Conservation (phyloP, 2,329 filamentous ascomycete genomes). For the Coniochaeta sp. region DNA sequence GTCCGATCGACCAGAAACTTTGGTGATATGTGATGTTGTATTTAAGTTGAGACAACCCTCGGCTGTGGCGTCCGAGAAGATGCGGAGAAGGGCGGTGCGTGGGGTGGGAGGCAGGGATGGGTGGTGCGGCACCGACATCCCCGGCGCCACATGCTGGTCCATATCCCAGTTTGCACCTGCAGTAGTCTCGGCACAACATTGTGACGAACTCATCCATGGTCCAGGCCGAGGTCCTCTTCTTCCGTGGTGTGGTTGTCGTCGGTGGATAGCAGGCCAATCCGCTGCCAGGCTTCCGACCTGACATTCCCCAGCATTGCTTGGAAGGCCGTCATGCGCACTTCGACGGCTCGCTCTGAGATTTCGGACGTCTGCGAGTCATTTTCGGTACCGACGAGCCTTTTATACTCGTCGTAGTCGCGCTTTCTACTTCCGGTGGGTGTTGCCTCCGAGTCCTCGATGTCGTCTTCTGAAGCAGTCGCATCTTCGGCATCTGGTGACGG, state of each 20-base stretch:
- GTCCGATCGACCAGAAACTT: background rate
- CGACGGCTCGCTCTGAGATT: slow-evolving; percentile 20
- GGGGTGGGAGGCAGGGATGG: background rate
- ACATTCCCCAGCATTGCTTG: slow-evolving; percentile 19
- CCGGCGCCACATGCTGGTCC: background rate
- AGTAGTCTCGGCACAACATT: background rate
- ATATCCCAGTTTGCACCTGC: background rate
- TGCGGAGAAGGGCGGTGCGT: background rate
- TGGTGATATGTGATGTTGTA: background rate
- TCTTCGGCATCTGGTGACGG: background rate
- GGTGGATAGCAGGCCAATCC: slow-evolving; percentile 30
- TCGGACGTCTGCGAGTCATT: slow-evolving; percentile 23
- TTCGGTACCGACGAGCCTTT: slow-evolving; percentile 11
- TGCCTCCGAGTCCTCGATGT: background rate
- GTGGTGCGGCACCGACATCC: background rate
- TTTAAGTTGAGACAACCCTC: background rate
- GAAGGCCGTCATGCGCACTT: slow-evolving; percentile 23
- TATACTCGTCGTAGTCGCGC: slow-evolving; percentile 5
- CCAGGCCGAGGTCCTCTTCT: slow-evolving; percentile 26
- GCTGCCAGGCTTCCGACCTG: slow-evolving; percentile 6
- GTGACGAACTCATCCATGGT: slow-evolving; percentile 5
- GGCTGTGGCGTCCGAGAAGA: background rate
- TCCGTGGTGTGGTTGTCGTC: slow-evolving; percentile 28
- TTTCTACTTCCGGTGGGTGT: background rate
- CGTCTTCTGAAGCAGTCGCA: background rate